A percentile compares a stretch with the other conserved stretches of the same genome.
phyloP scores from a whole-genome alignment of 1,284 basidiomycete species.

The Singerocomus inundabilis region DNA sequence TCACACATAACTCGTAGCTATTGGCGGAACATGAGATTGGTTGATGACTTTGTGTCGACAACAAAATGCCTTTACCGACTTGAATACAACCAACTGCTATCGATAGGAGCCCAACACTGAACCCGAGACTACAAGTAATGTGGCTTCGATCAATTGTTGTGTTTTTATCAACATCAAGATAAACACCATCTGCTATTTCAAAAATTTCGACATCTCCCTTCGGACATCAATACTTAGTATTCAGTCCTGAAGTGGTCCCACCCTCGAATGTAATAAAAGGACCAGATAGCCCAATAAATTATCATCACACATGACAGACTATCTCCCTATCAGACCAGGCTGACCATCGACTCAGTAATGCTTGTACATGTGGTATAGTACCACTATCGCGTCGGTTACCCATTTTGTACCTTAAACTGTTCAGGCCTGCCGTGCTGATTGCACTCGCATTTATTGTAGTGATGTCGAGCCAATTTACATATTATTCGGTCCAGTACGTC shows the following conservation, averaged over 20 bases:
- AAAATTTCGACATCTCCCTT: not conserved
- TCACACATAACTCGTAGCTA: slow-evolving; percentile 50
- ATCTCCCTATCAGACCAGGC: not conserved
- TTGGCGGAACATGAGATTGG: slow-evolving; percentile 90
- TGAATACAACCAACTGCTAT: not conserved
- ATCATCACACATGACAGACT: not conserved
- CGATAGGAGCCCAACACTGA: too few relatives aligned
- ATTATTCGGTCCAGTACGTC: too few relatives aligned
- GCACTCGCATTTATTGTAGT: too few relatives aligned
- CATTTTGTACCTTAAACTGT: too few relatives aligned
- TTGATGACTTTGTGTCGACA: slow-evolving; percentile 28
- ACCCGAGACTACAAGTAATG: not conserved
- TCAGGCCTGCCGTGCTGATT: too few relatives aligned
- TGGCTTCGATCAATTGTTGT: not conserved
- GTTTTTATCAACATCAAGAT: not conserved
- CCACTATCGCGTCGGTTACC: too few relatives aligned
- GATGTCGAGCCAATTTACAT: too few relatives aligned
- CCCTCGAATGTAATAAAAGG: not conserved
- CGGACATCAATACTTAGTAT: not conserved
- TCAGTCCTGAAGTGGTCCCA: not conserved
- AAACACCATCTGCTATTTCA: not conserved
- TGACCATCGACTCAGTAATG: not conserved
- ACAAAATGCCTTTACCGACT: not conserved
- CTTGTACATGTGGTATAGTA: too few relatives aligned
- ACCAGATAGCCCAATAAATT: not conserved